Conservation (phyloP, 805 yeast genomes). For the Starmerella powellii region DNA sequence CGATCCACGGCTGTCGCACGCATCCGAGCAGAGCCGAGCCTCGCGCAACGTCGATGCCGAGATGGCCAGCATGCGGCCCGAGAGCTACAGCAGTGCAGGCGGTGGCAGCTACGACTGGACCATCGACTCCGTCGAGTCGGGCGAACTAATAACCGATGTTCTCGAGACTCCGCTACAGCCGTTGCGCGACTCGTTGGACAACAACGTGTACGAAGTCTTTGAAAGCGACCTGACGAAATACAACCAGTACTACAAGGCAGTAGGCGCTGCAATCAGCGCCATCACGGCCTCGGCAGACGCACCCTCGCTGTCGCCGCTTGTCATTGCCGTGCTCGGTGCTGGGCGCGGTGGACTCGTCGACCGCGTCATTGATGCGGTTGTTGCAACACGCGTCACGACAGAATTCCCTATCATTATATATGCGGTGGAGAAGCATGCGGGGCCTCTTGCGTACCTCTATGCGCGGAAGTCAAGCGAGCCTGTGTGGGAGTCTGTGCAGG, state of each 20-base stretch:
- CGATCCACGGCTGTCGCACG: not conserved
- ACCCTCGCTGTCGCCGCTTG: constrained; percentile 10
- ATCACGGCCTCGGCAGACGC: constrained; percentile 26
- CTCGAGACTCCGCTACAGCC: constrained; percentile 65
- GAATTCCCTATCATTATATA: constrained; percentile 29
- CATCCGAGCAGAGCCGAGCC: constrained; percentile 6
- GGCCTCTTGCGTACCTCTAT: constrained; percentile 41
- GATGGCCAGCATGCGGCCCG: not conserved
- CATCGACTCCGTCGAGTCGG: constrained; percentile 2
- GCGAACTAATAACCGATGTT: constrained; percentile 31
- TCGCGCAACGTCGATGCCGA: constrained; percentile 15
- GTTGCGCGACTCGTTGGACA: constrained; percentile 42
- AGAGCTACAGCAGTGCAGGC: not conserved
- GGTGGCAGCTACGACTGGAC: not conserved
- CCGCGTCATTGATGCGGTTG: constrained; percentile 34
- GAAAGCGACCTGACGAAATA: constrained; percentile 65
- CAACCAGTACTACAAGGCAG: constrained; percentile 52
- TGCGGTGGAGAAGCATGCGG: constrained; percentile 64
- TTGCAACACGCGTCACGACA: constrained; percentile 24
- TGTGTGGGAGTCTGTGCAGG: constrained; percentile 43
- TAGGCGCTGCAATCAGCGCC: constrained; percentile 35
- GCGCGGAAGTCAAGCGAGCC: constrained; percentile 35
- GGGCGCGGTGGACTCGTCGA: constrained; percentile 78
- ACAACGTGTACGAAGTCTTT: constrained; percentile 52
- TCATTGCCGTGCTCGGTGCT: constrained; percentile 59